A percentile compares a stretch with the other conserved stretches of the same genome.
These are phyloP conservation scores for Pascua guehoae DNA, from an alignment of 1,284 basidiomycete species.

Conservation along the genomic window DNA sequence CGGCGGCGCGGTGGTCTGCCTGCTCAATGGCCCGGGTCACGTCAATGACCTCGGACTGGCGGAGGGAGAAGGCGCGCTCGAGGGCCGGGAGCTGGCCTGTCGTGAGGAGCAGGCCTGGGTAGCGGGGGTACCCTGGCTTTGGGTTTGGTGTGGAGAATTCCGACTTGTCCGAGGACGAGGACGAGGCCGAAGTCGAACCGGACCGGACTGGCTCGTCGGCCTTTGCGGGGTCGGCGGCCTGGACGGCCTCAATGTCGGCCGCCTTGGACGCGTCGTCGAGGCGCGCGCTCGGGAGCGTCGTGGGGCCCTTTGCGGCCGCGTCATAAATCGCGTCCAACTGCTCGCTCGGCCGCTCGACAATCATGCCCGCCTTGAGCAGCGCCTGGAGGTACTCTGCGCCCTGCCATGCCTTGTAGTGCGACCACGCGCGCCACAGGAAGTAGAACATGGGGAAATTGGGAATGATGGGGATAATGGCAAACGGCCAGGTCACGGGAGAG, in stretches of 20 bases:
- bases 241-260: neutral
- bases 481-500: conserved; percentile 45
- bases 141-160: no score
- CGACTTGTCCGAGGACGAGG: no score
- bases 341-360: conserved; percentile 30
- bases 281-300: conserved; percentile 1
- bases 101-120: conserved; percentile 22
- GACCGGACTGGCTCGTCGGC: neutral
- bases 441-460: conserved; percentile 54
- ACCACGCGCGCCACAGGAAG: conserved; percentile 53
- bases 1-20: conserved; percentile 37
- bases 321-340: conserved; percentile 32
- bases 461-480: conserved; percentile 52
- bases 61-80: conserved; percentile 39
- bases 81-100: conserved; percentile 40
- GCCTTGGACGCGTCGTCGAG: neutral
- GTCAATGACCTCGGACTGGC: conserved; percentile 46
- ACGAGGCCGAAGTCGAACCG: no score
- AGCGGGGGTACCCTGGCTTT: neutral
- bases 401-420: conserved; percentile 50
- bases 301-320: conserved; percentile 15
- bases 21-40: conserved; percentile 50
- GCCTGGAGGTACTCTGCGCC: conserved; percentile 44
- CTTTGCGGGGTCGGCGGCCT: neutral
- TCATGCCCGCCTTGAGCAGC: conserved; percentile 40